Evolutionary conservation across 164 flowering plant genomes (phyloP).

Genomic region (Litsea cubeba): DNA sequence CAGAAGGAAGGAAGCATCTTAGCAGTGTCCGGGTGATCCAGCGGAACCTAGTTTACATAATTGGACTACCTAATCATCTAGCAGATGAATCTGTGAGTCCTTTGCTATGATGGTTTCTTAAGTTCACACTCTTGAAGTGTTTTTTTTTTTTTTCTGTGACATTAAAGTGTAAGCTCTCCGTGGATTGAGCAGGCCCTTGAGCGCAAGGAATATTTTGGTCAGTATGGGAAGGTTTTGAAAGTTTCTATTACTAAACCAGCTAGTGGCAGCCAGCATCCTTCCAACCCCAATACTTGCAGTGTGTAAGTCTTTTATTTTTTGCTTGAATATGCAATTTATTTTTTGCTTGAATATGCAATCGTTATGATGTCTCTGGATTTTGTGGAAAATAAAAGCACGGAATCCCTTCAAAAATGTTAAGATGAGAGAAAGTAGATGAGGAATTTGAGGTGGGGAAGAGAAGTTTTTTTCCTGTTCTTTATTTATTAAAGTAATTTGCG

Average conservation of each 20-base stretch:
- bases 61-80: slow-evolving; percentile 81
- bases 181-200: slow-evolving; percentile 72
- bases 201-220: slow-evolving; percentile 84
- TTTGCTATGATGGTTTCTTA: not conserved
- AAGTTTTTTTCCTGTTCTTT: too few relatives aligned
- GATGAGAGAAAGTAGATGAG: too few relatives aligned
- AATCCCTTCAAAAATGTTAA: too few relatives aligned
- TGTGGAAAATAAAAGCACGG: not conserved
- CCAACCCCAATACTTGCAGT: slow-evolving; percentile 77
- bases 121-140: not conserved
- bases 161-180: not conserved
- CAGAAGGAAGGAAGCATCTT: slow-evolving; percentile 87
- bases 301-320: slow-evolving; percentile 59
- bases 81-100: slow-evolving; percentile 87
- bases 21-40: slow-evolving; percentile 90
- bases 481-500: too few relatives aligned
- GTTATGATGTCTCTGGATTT: not conserved
- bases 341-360: not conserved
- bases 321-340: not conserved
- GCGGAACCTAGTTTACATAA: slow-evolving; percentile 84
- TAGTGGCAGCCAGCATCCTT: slow-evolving; percentile 79
- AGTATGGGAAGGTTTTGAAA: slow-evolving; percentile 92
- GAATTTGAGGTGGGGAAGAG: too few relatives aligned
- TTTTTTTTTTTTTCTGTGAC: not conserved
- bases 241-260: slow-evolving; percentile 90